Evolutionary conservation across 2,329 filamentous ascomycete species (phyloP).

Genomic region (Colletotrichum neosansevieriae): DNA sequence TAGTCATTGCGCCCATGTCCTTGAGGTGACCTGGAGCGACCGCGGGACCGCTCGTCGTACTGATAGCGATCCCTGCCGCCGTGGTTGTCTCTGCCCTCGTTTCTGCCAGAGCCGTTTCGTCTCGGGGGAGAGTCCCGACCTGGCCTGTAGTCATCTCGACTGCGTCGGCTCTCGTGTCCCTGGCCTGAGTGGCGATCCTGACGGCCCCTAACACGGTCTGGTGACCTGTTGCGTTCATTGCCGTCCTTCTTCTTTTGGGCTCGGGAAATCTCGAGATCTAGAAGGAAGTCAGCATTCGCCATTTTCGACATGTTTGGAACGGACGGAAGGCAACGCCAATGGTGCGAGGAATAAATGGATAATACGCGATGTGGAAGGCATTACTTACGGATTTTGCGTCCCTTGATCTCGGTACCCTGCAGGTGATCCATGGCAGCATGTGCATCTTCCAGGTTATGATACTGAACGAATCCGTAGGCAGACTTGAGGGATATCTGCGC

Average conservation of each 20-base stretch:
- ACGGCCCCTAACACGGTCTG: constrained; percentile 64
- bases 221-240: constrained; percentile 65
- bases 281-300: neutral
- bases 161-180: constrained; percentile 50
- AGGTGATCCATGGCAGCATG: constrained; percentile 79
- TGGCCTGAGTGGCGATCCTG: constrained; percentile 64
- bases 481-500: constrained; percentile 97
- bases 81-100: constrained; percentile 66
- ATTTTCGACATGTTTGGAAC: too few relatives aligned
- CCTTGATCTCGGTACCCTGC: constrained; percentile 84
- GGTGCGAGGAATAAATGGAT: neutral
- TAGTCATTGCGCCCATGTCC: constrained; percentile 63
- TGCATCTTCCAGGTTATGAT: constrained; percentile 81
- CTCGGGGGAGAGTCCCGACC: constrained; percentile 70
- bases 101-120: constrained; percentile 54
- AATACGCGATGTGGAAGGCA: constrained; percentile 1
- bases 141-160: constrained; percentile 75
- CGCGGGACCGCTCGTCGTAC: constrained; percentile 59
- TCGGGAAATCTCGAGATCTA: constrained; percentile 91
- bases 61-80: constrained; percentile 65
- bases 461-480: constrained; percentile 97
- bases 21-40: constrained; percentile 78
- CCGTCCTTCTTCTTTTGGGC: constrained; percentile 83
- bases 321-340: too few relatives aligned
- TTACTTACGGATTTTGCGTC: constrained; percentile 90